A percentile compares a stretch with the other conserved stretches of the same genome.
Conservation (phyloP, 768 basidiomycete species). For the Termitomyces titanicus region DNA sequence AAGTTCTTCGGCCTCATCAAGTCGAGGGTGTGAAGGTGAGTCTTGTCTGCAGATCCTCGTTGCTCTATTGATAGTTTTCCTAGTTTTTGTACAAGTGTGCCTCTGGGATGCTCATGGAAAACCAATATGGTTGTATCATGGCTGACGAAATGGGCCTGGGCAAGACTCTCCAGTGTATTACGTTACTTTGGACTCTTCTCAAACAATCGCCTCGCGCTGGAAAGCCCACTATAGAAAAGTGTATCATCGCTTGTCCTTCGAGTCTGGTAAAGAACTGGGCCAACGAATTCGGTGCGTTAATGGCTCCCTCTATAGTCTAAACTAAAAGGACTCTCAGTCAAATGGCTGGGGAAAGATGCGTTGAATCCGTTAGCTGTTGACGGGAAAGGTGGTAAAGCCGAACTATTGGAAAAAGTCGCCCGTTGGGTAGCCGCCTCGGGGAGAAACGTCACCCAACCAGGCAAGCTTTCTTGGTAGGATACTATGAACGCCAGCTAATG, state of each 20-base stretch:
- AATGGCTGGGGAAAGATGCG: constrained; percentile 91
- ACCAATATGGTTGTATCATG: constrained; percentile 97
- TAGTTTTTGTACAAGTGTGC: constrained; percentile 96
- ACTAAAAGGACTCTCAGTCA: constrained; percentile 46
- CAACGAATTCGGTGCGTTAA: constrained; percentile 85
- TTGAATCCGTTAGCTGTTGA: constrained; percentile 86
- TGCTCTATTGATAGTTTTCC: neutral
- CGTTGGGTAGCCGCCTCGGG: constrained; percentile 91
- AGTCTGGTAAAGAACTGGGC: constrained; percentile 99
- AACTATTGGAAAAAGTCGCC: constrained; percentile 72
- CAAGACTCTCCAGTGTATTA: constrained; percentile 95
- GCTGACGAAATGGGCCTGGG: constrained; percentile 99
- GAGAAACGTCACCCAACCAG: constrained; percentile 88
- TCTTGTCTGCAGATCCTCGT: neutral
- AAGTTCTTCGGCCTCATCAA: constrained; percentile 94
- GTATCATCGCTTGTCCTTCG: constrained; percentile 95
- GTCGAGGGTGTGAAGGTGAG: constrained; percentile 94
- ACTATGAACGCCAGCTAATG: neutral
- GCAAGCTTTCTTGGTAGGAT: constrained; percentile 32
- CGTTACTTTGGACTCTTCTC: constrained; percentile 90
- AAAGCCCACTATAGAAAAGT: constrained; percentile 91
- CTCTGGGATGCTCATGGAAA: constrained; percentile 88
- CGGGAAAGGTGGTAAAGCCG: constrained; percentile 85
- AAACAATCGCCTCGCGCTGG: constrained; percentile 91
- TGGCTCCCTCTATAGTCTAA: neutral